Percentiles rank a stretch among this genome's conserved stretches.
Evolutionary conservation across 371 early-diverging fungal genomes (phyloP).

Genomic region (Phascolomyces articulosus): DNA sequence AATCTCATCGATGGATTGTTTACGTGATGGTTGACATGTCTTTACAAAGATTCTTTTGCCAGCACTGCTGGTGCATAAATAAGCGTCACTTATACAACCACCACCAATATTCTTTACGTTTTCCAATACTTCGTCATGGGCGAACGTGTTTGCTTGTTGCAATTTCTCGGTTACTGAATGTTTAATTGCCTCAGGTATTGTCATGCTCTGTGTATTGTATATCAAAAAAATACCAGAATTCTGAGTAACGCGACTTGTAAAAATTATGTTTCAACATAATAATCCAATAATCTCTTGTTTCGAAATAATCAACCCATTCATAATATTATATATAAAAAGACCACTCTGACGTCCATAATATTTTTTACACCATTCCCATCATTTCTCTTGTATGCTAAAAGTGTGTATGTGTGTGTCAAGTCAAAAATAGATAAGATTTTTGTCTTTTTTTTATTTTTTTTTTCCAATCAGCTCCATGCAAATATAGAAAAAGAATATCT

Average conservation of each 20-base stretch:
- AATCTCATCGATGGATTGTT: conserved; percentile 9
- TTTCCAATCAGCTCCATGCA: conserved; percentile 7
- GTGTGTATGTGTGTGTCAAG: too few relatives aligned
- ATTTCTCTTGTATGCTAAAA: too few relatives aligned
- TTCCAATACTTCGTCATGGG: conserved; percentile 6
- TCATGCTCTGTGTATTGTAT: neutral
- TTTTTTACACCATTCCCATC: too few relatives aligned
- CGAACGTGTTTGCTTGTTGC: neutral
- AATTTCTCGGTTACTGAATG: conserved; percentile 4
- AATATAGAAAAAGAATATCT: conserved; percentile 26
- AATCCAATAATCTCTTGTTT: too few relatives aligned
- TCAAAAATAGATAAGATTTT: neutral
- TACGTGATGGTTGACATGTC: conserved; percentile 6
- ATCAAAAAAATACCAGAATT: too few relatives aligned
- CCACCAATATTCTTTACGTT: conserved; percentile 10
- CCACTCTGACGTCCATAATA: too few relatives aligned
- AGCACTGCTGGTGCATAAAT: neutral
- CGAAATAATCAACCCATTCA: too few relatives aligned
- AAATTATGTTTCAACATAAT: too few relatives aligned
- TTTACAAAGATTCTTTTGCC: conserved; percentile 16
- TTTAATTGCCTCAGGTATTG: conserved; percentile 2
- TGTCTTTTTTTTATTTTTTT: neutral
- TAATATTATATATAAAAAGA: too few relatives aligned
- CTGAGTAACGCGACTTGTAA: too few relatives aligned
- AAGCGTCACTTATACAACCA: conserved; percentile 17